Evolutionary conservation across 768 basidiomycete genomes (phyloP), one percentile per base, ranked within the genome.

Genomic region (Rhodotorula sphaerocarpa): DNA sequence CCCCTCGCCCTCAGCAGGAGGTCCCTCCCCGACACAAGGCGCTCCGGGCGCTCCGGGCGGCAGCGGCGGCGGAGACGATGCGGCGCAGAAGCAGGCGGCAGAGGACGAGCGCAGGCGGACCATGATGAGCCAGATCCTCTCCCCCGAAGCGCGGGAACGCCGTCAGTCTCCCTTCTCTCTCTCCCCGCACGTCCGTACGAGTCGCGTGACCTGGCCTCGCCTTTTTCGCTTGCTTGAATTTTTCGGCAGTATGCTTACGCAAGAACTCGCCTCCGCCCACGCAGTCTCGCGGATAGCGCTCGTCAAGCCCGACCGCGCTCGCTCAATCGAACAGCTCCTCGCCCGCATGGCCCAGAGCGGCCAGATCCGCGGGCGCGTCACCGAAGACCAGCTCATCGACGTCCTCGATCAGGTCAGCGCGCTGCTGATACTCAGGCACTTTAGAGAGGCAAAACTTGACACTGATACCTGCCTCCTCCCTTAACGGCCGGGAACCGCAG

Each of bases 271-370:
- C 9, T n/a, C 7, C 11, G 15, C 33, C 48, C n/a, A 27, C 45
- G 12, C 72, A 93, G 90, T 92, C 59, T 84, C 87, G 15, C 84
- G 91, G 52, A 92, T 93, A 66, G 82, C 85, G 7, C 82, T 93
- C 33, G 90, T 92, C 70, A 86, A 87, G 67, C 85, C 88, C 0
- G 83, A 87, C 44, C 79, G 88, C 73, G 86, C 88, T 23, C 80
- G 80, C 65, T 83, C 89, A 74, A 87, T 93, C 69, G 87, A 91
- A 75, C 78, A 76, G 5, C 83, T 90, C 60, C 78, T 93, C 36
- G 68, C 86, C 44, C 80, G 87, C 44, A 89, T 90, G 86, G 88
- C 84, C 12, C 87, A 89, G 76, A 79, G 82, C 1, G 88, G 90
- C 11, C 88, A 90, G 74, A 74, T 93, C 43, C 80, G 85, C 47